These are phyloP conservation scores for Sanguinoderma infundibulare DNA, from an alignment of 1,284 basidiomycete genomes.

Conservation along the genomic window DNA sequence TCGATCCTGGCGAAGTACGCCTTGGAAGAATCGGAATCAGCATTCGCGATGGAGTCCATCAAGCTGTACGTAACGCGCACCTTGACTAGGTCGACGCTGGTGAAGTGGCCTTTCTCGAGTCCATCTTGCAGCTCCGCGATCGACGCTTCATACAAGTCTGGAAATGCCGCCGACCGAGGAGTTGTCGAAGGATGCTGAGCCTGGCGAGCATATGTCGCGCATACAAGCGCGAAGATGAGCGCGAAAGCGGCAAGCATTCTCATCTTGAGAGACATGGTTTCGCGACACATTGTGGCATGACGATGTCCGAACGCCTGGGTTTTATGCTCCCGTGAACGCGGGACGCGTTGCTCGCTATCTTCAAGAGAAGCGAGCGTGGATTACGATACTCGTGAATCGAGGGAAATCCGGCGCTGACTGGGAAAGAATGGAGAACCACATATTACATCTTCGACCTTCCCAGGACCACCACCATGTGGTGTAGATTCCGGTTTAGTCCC, in stretches of 20 bases:
- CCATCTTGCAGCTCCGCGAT: slow-evolving; percentile 55
- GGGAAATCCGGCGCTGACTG: neutral
- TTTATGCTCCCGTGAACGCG: too few species aligned
- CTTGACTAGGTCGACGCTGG: slow-evolving; percentile 69
- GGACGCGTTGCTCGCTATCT: too few species aligned
- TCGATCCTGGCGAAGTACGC: slow-evolving; percentile 74
- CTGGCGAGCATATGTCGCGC: neutral
- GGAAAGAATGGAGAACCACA: neutral
- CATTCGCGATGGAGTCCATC: neutral
- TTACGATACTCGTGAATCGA: neutral
- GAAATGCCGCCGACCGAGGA: slow-evolving; percentile 32
- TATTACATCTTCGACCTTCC: neutral
- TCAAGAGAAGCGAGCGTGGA: neutral
- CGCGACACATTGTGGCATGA: neutral
- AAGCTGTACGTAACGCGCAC: slow-evolving; percentile 39
- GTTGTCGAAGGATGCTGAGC: neutral
- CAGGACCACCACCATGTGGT: neutral
- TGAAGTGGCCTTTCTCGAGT: slow-evolving; percentile 53
- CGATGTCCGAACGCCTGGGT: neutral
- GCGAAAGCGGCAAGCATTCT: neutral
- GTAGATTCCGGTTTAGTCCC: too few species aligned
- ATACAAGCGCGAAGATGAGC: neutral
- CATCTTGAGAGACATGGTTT: neutral
- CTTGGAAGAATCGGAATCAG: slow-evolving; percentile 32
- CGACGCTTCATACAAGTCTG: slow-evolving; percentile 69